A percentile compares a stretch with the other conserved stretches of the same genome.
Evolutionary conservation across 495 filamentous ascomycete genomes (phyloP).

Genomic region (Trichoderma reesei): DNA sequence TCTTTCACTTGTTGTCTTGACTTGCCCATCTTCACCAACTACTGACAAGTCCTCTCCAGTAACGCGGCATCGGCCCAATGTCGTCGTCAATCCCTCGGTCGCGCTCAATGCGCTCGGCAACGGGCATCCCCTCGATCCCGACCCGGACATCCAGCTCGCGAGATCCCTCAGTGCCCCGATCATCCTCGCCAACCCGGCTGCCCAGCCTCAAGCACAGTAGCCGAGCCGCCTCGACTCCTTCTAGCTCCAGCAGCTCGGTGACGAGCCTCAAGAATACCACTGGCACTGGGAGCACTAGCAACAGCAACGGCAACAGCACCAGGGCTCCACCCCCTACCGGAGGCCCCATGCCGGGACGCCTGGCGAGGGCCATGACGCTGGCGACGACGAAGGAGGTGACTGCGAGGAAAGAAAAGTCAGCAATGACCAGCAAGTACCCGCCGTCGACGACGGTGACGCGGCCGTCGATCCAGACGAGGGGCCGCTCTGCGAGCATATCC

Average conservation of each 20-base stretch:
- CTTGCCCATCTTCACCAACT: not conserved
- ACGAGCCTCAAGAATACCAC: constrained; percentile 10
- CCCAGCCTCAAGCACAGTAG: constrained; percentile 30
- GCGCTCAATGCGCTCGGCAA: not conserved
- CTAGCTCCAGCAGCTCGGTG: constrained; percentile 13
- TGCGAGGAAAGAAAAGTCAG: not conserved
- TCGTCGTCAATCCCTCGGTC: not conserved
- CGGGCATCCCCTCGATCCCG: not conserved
- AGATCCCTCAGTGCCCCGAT: constrained; percentile 13
- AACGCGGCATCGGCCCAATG: not conserved
- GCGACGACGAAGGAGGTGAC: constrained; percentile 4
- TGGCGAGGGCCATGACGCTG: constrained; percentile 3
- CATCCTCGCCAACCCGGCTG: constrained; percentile 37
- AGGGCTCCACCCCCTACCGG: constrained; percentile 11
- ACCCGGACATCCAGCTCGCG: not conserved
- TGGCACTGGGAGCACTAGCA: too few relatives aligned
- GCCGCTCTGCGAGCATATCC: constrained; percentile 16
- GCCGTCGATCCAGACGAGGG: not conserved
- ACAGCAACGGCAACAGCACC: constrained; percentile 16
- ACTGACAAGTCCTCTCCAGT: not conserved
- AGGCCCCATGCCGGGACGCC: constrained; percentile 9
- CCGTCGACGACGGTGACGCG: constrained; percentile 9
- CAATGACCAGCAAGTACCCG: constrained; percentile 6
- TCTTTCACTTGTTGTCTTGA: too few relatives aligned
- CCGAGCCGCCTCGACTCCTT: constrained; percentile 19